Base-by-base conservation (phyloP, 805 yeast species). In the Starmerella etchellsii region DNA sequence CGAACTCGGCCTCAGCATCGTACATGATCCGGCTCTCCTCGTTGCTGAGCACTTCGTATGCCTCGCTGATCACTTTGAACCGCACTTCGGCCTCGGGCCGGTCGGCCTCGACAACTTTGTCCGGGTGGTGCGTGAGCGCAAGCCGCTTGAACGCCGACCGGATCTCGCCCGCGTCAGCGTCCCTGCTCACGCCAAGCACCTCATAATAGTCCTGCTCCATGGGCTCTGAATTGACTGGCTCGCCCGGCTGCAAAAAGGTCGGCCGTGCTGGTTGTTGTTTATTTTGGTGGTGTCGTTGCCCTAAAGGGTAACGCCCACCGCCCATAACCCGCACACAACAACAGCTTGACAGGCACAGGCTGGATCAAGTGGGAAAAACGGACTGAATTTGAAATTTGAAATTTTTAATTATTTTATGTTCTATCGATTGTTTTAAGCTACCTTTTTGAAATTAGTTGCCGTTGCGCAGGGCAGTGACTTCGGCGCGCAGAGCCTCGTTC, bases 121-220 rank as follows among this genome's bases (percentile, higher is more conserved):
- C 97, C 0, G 97, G 97, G 60, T 88, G 97, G 53, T 77, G 73
- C 44, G 67, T 65, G 30, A 88, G 67, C 10, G 97, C 97, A 36
- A 84, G 68, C 51, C 76, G 80, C 49, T 93, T 70, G 61, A 83
- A 88, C 0, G 95, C 94, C 58, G 73, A 76, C 52, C 78, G 78
- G 56, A 88, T 82, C 48, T 87, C 95, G 1, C 62, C 63, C 25
- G 72, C 61, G 1, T 83, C 62, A 0, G 95, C 94, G 16, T 71
- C 66, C 2, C 67, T 57, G 6, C 71, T 73, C 4, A 85, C 74
- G 29, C 83, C 94, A 19, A 85, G 67, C 3, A 81, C 63, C 34
- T 72, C 83, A 61, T 84, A 85, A 39, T 50, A 59, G 41, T 60
- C 63, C 35, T 50, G 39, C 14, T 37, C 45, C 32, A 33, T 33